Percentiles rank a stretch among this genome's conserved stretches.
Conservation (phyloP, 768 basidiomycete genomes). For the Boletus rubescentipes region DNA sequence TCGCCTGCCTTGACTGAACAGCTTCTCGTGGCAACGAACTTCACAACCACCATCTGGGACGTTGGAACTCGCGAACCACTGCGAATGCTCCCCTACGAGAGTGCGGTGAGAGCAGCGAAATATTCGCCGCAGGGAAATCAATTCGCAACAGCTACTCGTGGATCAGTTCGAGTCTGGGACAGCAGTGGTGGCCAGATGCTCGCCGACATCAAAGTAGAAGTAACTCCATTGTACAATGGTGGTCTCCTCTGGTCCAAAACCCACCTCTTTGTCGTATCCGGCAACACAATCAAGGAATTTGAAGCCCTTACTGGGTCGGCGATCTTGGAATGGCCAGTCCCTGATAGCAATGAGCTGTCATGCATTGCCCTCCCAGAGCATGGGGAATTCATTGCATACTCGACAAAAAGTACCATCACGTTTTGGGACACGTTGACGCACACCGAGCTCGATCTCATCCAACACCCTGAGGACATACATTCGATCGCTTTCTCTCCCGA, state of each 20-base stretch:
- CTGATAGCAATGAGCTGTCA: background rate
- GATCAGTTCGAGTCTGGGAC: background rate
- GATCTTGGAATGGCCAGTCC: background rate
- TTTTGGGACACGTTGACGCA: conserved; percentile 1
- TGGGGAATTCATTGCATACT: background rate
- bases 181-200: background rate
- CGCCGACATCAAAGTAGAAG: background rate
- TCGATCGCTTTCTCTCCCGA: background rate
- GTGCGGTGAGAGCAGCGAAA: background rate
- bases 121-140: background rate
- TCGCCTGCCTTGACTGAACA: conserved; percentile 1
- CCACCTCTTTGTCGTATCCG: background rate
- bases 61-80: background rate
- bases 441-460: background rate
- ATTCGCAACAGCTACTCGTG: background rate
- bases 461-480: background rate
- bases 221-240: background rate
- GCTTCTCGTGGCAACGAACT: background rate
- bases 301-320: background rate
- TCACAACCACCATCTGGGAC: background rate
- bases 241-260: conserved; percentile 5
- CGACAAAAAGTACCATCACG: background rate
- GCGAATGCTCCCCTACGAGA: background rate
- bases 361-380: background rate
- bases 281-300: background rate